These are phyloP conservation scores for Ustilago sp. DNA, from an alignment of 1,284 basidiomycete species.

Conservation along the genomic window DNA sequence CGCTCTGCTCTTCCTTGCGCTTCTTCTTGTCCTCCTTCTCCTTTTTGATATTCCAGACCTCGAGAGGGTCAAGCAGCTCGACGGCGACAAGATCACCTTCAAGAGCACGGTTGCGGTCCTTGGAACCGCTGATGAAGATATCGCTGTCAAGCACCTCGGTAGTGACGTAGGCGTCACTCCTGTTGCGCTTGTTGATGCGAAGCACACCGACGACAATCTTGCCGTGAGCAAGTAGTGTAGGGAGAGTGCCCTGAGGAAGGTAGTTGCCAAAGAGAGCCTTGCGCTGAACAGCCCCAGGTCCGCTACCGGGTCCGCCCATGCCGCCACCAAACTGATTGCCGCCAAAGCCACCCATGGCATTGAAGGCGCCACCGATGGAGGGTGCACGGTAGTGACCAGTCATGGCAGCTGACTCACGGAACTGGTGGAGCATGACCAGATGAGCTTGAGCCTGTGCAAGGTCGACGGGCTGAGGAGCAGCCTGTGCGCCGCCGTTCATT, in stretches of 20 bases:
- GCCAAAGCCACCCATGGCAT: slow-evolving; percentile 77
- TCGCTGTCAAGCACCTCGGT: slow-evolving; percentile 98
- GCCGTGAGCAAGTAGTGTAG: slow-evolving; percentile 95
- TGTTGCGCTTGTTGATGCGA: slow-evolving; percentile 97
- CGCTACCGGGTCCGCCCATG: slow-evolving; percentile 72
- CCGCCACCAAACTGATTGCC: slow-evolving; percentile 67
- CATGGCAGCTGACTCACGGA: slow-evolving; percentile 77
- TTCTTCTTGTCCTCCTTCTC: slow-evolving; percentile 95
- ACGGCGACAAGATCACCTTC: slow-evolving; percentile 99
- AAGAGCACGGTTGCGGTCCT: slow-evolving; percentile 96
- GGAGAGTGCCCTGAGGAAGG: slow-evolving; percentile 95
- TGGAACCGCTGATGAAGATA: slow-evolving; percentile 90
- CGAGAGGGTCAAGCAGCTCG: slow-evolving; percentile 85
- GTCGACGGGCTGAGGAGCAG: slow-evolving; percentile 53
- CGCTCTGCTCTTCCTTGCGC: slow-evolving; percentile 95
- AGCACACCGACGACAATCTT: slow-evolving; percentile 98
- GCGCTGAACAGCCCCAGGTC: slow-evolving; percentile 79
- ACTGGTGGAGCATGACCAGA: slow-evolving; percentile 93
- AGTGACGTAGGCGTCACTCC: slow-evolving; percentile 99
- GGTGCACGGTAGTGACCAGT: slow-evolving; percentile 96
- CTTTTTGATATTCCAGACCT: slow-evolving; percentile 98
- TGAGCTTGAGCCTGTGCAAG: slow-evolving; percentile 81
- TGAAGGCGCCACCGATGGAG: slow-evolving; percentile 95
- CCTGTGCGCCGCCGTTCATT: slow-evolving; percentile 42
- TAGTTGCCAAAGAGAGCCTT: slow-evolving; percentile 99